Evolutionary conservation across 495 filamentous ascomycete species (phyloP).

Genomic region (Podospora sp.): DNA sequence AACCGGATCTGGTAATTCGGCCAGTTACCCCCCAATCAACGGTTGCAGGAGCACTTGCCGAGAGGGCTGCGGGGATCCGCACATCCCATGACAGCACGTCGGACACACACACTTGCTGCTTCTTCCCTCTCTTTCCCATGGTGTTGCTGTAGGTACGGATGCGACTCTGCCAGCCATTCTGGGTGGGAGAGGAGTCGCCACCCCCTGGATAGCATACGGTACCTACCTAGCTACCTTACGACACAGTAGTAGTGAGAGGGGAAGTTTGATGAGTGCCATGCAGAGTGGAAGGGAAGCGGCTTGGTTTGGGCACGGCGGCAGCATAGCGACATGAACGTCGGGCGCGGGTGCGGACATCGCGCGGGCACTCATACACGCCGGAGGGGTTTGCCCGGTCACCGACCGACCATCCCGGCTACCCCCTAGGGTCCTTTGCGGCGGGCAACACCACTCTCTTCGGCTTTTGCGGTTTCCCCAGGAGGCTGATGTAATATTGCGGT

Average conservation of each 20-base stretch:
- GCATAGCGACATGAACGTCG: slow-evolving; percentile 1
- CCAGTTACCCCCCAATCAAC: slow-evolving; percentile 10
- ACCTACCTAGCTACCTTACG: too few relatives aligned
- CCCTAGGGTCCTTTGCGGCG: not conserved
- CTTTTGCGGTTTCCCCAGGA: not conserved
- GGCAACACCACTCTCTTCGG: not conserved
- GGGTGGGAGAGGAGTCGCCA: slow-evolving; percentile 13
- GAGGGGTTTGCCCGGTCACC: slow-evolving; percentile 1
- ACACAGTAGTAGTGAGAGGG: not conserved
- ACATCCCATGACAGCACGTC: slow-evolving; percentile 7
- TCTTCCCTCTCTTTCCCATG: not conserved
- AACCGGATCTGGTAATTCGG: slow-evolving; percentile 3
- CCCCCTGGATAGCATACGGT: slow-evolving; percentile 21
- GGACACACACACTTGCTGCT: not conserved
- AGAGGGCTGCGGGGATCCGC: slow-evolving; percentile 2
- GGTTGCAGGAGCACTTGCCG: slow-evolving; percentile 14
- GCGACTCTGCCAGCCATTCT: not conserved
- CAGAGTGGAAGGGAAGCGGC: not conserved
- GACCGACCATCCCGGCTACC: not conserved
- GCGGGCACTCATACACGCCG: not conserved
- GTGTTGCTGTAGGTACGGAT: slow-evolving; percentile 16
- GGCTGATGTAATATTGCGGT: not conserved
- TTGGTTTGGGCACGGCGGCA: slow-evolving; percentile 1
- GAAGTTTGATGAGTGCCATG: not conserved
- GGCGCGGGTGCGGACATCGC: not conserved